phyloP scores from a whole-genome alignment of 805 yeast species.

The Zygosaccharomyces bisporus region DNA sequence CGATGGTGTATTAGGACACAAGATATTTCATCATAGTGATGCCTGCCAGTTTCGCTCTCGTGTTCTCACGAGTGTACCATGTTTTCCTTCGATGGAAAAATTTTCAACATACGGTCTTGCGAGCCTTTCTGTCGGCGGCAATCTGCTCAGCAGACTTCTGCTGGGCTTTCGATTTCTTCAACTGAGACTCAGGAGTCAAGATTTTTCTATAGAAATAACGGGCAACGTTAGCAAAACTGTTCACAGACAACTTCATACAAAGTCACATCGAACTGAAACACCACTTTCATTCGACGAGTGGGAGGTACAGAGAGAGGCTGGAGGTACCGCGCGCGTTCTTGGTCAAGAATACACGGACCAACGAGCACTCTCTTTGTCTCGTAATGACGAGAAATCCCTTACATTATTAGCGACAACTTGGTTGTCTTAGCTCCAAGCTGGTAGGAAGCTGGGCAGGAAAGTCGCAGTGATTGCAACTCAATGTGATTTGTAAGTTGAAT shows the following conservation, averaged over 20 bases:
- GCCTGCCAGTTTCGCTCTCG: conserved; percentile 10
- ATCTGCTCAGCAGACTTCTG: conserved; percentile 73
- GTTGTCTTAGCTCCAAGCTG: neutral
- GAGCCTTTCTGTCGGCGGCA: conserved; percentile 74
- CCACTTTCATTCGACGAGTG: conserved; percentile 41
- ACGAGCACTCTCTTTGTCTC: conserved; percentile 31
- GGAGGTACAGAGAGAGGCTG: conserved; percentile 37
- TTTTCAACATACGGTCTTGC: conserved; percentile 69
- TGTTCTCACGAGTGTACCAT: conserved; percentile 17
- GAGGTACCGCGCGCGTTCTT: conserved; percentile 16
- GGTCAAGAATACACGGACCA: conserved; percentile 18
- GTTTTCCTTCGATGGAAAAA: neutral
- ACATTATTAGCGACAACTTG: conserved; percentile 13
- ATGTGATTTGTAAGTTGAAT: conserved; percentile 25
- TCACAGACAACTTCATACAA: conserved; percentile 17
- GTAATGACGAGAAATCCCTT: conserved; percentile 30
- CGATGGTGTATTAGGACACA: conserved; percentile 44
- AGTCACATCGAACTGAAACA: conserved; percentile 40
- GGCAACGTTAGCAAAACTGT: conserved; percentile 15
- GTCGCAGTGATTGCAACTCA: conserved; percentile 15
- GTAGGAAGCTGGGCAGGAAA: neutral
- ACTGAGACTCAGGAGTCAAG: conserved; percentile 75
- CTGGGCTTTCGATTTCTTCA: conserved; percentile 76
- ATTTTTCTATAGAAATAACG: conserved; percentile 36
- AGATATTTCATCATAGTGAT: conserved; percentile 48